Evolutionary conservation across 78 protist species (phyloP), one percentile per base, ranked within the genome.

Genomic region (slime mould (Dictyostelium discoideum)): DNA sequence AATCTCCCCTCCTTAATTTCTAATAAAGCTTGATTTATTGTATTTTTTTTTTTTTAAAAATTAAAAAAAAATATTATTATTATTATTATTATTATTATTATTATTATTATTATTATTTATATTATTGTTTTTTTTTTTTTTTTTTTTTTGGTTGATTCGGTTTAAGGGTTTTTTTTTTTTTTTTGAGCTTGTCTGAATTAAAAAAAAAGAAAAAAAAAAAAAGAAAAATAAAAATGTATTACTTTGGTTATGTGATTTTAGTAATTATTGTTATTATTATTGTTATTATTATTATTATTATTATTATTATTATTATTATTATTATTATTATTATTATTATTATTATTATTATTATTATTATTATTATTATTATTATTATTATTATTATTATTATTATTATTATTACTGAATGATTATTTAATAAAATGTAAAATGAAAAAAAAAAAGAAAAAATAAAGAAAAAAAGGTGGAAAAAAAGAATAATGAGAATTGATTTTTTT

Each of bases 1-100:
- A 69, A 60, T 8, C 24, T 74, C 40, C 50, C 92, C 26, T 46
- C 79, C 39, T 73, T n/a, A 57, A 73, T 74, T 78, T 54, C 48
- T 26, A 32, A 44, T 26, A 80, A 86, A 69, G 48, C 6, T 26
- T 80, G 44, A 69, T 78, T 39, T 80, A 86, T 74, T 86, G 83
- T 57, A 60, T 26, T 74, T 73, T 86, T 44, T 16, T 26, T 26
- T 46, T 50, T 32, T 32, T n/a, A n/a, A 32, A 32, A 32, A 39
- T 26, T 46, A 26, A 18, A 6, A 20, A 26, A n/a, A 74, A 50
- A 5, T 20, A 73, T 48, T 22, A 24, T 11, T 78, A 69, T 32
- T 29, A 72, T 72, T 46, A 67, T 69, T 29, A 72, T 46, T 80
- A 60, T 39, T 46, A 73, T 24, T n/a, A n/a, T n/a, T n/a, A n/a